Base-by-base conservation (phyloP, 208 protist genomes). In the Leishmania arabica region DNA sequence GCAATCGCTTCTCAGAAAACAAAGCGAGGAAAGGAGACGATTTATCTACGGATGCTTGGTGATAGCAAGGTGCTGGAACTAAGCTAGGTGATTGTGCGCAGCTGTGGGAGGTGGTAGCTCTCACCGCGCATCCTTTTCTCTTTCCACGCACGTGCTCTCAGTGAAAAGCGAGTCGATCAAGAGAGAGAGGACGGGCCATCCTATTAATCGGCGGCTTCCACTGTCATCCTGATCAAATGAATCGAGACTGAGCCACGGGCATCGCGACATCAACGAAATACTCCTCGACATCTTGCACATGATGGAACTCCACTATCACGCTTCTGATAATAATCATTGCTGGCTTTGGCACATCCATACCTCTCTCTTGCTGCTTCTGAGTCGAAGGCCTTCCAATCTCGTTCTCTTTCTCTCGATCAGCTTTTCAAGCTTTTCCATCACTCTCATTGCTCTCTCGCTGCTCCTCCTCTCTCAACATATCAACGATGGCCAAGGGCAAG, bases 401-500 rank as follows among this genome's bases (percentile, higher is more conserved):
- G 60, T 13, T 34, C 21, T 73, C 40, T 49, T 27, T 42, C 68
- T 73, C 45, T 73, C 24, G 45, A 51, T 45, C 24, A 54, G 69
- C 9, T 40, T 73, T 64, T 81, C 71, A 31, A 69, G 47, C 51
- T 27, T 60, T 62, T 31, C 31, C 34, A 60, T 31, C 3, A 47
- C 42, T 62, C 45, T 56, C 72, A 60, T 21, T 53, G 27, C 37
- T 37, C 62, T 81, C 71, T 65, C 24, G n/a, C 54, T 21, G 37
- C 54, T 51, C 15, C 37, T 75, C 53, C 37, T 37, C 76, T 77
- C 37, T 51, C n/a, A 37, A 42, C 42, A 40, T 9, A 54, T 71
- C 65, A 69, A 87, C 58, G 19, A 94, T 95, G 92, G 89, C 90
- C 83, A 93, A 95, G 84, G 92, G 92, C 68, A 95, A 95, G 89